Percentiles rank a stretch among this genome's conserved stretches.
phyloP scores from a whole-genome alignment of 2,329 filamentous ascomycete species.

The Colletotrichum cuscutae region DNA sequence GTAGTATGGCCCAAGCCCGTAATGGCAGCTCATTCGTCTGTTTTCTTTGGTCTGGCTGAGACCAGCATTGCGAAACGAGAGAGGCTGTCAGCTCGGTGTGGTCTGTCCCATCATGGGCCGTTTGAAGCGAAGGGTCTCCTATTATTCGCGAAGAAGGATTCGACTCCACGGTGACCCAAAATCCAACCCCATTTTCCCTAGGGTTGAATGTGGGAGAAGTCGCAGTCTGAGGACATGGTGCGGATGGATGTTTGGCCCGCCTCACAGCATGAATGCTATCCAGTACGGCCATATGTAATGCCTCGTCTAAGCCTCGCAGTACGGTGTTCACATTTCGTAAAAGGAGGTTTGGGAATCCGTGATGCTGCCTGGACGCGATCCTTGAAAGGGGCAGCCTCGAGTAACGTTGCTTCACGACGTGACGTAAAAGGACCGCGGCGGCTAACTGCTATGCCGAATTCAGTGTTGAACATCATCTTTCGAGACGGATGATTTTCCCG shows the following conservation, averaged over 20 bases:
- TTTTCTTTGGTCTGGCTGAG: background rate
- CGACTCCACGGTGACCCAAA: background rate
- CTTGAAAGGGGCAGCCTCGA: background rate
- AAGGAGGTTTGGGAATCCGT: background rate
- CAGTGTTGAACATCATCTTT: background rate
- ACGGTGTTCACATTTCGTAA: background rate
- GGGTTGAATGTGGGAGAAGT: constrained; percentile 1
- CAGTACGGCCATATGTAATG: background rate
- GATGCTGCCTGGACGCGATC: background rate
- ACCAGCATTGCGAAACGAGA: constrained; percentile 24
- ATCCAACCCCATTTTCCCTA: background rate
- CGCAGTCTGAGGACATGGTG: constrained; percentile 6
- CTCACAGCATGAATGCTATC: constrained; percentile 4
- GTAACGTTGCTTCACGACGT: background rate
- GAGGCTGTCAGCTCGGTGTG: constrained; percentile 10
- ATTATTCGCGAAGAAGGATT: constrained; percentile 11
- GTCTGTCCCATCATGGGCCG: constrained; percentile 6
- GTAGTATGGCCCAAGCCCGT: background rate
- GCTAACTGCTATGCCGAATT: background rate
- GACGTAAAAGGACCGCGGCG: background rate
- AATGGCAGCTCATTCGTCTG: constrained; percentile 20
- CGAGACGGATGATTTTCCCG: background rate
- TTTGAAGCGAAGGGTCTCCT: constrained; percentile 9
- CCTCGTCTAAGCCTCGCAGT: background rate
- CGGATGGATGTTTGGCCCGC: constrained; percentile 1